These are phyloP conservation scores for Candida namnaoensis DNA, from an alignment of 805 yeast species.

Conservation along the genomic window DNA sequence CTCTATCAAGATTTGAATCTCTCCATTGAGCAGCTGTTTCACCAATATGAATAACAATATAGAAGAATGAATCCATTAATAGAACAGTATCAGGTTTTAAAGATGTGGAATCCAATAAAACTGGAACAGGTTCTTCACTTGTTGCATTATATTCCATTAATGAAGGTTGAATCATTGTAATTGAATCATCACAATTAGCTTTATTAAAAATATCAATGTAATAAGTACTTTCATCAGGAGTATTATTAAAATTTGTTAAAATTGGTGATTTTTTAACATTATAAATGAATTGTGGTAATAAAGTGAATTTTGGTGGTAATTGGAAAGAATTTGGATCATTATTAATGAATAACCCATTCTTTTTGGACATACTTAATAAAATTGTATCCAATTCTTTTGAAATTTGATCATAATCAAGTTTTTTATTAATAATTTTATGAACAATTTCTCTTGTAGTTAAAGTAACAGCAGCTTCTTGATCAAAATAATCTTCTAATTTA, in stretches of 20 bases:
- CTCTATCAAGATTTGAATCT: constrained; percentile 80
- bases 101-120: constrained; percentile 82
- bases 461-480: constrained; percentile 95
- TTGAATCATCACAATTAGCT: constrained; percentile 83
- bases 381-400: constrained; percentile 83
- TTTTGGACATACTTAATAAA: constrained; percentile 76
- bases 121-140: constrained; percentile 78
- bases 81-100: constrained; percentile 77
- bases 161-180: constrained; percentile 95
- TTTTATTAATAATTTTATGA: constrained; percentile 62
- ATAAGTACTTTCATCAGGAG: constrained; percentile 96
- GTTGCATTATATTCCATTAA: constrained; percentile 64
- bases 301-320: constrained; percentile 66
- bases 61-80: constrained; percentile 90
- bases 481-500: constrained; percentile 54
- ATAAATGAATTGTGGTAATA: constrained; percentile 89
- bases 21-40: constrained; percentile 89
- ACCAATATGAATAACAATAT: constrained; percentile 88
- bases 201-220: constrained; percentile 80
- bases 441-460: constrained; percentile 81
- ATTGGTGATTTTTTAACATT: constrained; percentile 91
- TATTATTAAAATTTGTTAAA: constrained; percentile 86
- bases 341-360: constrained; percentile 84
- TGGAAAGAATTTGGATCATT: constrained; percentile 76
- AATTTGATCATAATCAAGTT: constrained; percentile 71